Evolutionary conservation across 208 protist species (phyloP).

Genomic region (Trypanosoma vivax): DNA sequence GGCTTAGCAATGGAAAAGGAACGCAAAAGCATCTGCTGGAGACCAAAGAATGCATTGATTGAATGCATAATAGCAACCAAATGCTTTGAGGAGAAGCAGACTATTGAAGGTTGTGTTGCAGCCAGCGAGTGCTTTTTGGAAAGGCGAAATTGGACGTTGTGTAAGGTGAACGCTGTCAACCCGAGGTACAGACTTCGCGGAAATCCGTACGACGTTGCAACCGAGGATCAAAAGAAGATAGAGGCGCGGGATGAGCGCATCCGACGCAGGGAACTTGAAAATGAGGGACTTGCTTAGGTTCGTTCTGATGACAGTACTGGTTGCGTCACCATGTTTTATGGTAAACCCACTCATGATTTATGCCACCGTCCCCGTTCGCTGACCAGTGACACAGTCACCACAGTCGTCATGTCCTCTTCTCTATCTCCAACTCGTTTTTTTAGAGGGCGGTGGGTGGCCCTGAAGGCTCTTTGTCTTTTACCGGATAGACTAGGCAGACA

Average conservation of each 20-base stretch:
- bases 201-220: constrained; percentile 84
- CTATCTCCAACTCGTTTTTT: too few species aligned
- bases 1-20: constrained; percentile 63
- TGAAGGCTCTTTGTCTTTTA: too few species aligned
- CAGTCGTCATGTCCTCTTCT: too few species aligned
- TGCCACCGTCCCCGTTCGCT: too few species aligned
- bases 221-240: constrained; percentile 84
- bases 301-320: too few species aligned
- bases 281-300: constrained; percentile 70
- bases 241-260: constrained; percentile 82
- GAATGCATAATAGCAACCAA: constrained; percentile 80
- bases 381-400: too few species aligned
- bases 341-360: too few species aligned
- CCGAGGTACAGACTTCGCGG: constrained; percentile 77
- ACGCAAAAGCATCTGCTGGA: constrained; percentile 79
- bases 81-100: constrained; percentile 80
- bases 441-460: too few species aligned
- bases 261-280: constrained; percentile 63
- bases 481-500: too few species aligned
- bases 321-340: too few species aligned
- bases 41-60: constrained; percentile 81
- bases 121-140: constrained; percentile 80
- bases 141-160: constrained; percentile 81
- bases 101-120: constrained; percentile 71
- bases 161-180: constrained; percentile 87